phyloP scores from a whole-genome alignment of 2,329 filamentous ascomycete genomes.

The Stemphylium lycopersici region DNA sequence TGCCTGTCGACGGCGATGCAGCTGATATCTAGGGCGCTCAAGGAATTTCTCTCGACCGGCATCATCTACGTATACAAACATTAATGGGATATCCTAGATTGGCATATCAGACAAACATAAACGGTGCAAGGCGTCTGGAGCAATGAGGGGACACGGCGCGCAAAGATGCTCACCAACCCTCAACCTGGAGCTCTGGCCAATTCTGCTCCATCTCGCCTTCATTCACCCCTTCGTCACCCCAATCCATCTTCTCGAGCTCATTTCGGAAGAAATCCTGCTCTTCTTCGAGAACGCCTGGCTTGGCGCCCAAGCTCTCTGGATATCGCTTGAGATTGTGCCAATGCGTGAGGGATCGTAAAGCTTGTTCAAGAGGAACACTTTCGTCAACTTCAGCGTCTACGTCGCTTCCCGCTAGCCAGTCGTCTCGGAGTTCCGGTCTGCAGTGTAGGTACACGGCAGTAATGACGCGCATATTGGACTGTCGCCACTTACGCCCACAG shows the following conservation, averaged over 20 bases:
- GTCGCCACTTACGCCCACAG: slow-evolving; percentile 96
- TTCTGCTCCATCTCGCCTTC: slow-evolving; percentile 32
- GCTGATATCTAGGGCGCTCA: neutral
- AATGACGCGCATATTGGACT: slow-evolving; percentile 98
- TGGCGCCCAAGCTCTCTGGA: slow-evolving; percentile 72
- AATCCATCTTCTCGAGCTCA: slow-evolving; percentile 59
- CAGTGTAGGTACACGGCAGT: slow-evolving; percentile 96
- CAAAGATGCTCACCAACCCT: slow-evolving; percentile 36
- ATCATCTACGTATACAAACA: slow-evolving; percentile 6
- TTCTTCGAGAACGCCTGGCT: slow-evolving; percentile 48
- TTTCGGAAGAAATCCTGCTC: slow-evolving; percentile 57
- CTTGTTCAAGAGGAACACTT: slow-evolving; percentile 89
- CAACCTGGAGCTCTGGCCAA: slow-evolving; percentile 35
- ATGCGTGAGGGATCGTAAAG: slow-evolving; percentile 84
- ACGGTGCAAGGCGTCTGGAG: neutral
- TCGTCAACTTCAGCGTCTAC: slow-evolving; percentile 94
- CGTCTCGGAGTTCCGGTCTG: slow-evolving; percentile 87
- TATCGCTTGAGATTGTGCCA: slow-evolving; percentile 91
- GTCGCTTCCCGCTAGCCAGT: slow-evolving; percentile 91
- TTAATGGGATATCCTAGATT: slow-evolving; percentile 10
- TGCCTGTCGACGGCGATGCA: slow-evolving; percentile 10
- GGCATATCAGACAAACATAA: neutral
- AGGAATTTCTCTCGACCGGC: slow-evolving; percentile 1
- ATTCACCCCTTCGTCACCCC: slow-evolving; percentile 37
- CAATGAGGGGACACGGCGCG: slow-evolving; percentile 1